Percentiles rank a stretch among this genome's conserved stretches.
Conservation (phyloP, 805 yeast species). For the Lipomyces orientalis region DNA sequence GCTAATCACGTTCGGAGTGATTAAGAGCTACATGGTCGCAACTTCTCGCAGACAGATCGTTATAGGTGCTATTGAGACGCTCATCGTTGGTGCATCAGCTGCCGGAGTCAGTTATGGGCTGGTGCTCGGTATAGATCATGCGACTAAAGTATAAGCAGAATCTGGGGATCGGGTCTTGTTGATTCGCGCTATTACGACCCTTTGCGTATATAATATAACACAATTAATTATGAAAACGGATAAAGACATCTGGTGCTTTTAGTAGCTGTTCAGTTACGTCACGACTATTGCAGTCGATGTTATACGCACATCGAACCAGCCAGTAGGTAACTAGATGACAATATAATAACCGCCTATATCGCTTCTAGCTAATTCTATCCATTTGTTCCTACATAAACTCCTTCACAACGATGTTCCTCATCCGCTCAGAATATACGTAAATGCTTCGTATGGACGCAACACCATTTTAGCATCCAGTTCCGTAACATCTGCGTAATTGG, state of each 20-base stretch:
- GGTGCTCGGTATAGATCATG: slow-evolving; percentile 5
- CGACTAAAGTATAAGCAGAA: not conserved
- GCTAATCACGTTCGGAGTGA: slow-evolving; percentile 80
- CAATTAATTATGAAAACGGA: too few relatives aligned
- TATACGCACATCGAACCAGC: too few relatives aligned
- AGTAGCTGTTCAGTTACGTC: too few relatives aligned
- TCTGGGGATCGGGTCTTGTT: not conserved
- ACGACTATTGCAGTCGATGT: too few relatives aligned
- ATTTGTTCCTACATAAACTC: not conserved
- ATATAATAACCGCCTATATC: too few relatives aligned
- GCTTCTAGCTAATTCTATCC: not conserved
- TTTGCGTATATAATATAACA: too few relatives aligned
- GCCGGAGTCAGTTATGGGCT: slow-evolving; percentile 11
- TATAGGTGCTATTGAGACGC: slow-evolving; percentile 9
- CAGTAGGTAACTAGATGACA: too few relatives aligned
- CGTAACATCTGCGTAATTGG: slow-evolving; percentile 10
- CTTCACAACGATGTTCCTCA: not conserved
- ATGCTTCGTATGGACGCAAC: slow-evolving; percentile 21
- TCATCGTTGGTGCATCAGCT: slow-evolving; percentile 7
- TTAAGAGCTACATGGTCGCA: slow-evolving; percentile 54
- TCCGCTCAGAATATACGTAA: slow-evolving; percentile 10
- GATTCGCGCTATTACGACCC: too few relatives aligned
- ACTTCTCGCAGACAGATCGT: slow-evolving; percentile 1
- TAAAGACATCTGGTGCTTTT: too few relatives aligned
- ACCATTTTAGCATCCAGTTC: not conserved